Conservation (phyloP, 2,329 filamentous ascomycete genomes). For the Geosmithia flava region DNA sequence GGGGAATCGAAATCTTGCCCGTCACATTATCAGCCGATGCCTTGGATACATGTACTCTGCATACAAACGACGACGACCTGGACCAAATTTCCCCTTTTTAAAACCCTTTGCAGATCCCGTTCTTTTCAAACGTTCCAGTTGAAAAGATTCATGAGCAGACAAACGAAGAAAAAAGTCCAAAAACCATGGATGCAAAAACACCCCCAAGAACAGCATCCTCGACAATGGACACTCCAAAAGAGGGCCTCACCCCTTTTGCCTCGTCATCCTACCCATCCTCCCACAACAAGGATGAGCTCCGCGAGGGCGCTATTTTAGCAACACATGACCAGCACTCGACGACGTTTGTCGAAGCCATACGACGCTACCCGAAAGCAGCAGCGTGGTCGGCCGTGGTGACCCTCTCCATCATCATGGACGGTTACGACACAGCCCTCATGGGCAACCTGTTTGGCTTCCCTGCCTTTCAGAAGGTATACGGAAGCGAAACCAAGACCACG, state of each 20-base stretch:
- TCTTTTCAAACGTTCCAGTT: too few relatives aligned
- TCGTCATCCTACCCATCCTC: not conserved
- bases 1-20: too few relatives aligned
- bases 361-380: constrained; percentile 15
- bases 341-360: constrained; percentile 9
- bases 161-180: too few relatives aligned
- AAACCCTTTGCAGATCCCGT: too few relatives aligned
- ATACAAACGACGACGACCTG: too few relatives aligned
- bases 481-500: constrained; percentile 6
- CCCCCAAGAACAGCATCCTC: not conserved
- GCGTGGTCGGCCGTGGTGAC: constrained; percentile 16
- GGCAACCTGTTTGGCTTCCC: constrained; percentile 19
- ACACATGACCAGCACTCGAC: constrained; percentile 10
- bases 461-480: constrained; percentile 14
- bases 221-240: not conserved
- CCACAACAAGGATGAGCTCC: not conserved
- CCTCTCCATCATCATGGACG: constrained; percentile 4
- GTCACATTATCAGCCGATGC: too few relatives aligned
- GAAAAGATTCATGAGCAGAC: too few relatives aligned
- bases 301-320: constrained; percentile 2
- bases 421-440: constrained; percentile 9
- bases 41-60: too few relatives aligned
- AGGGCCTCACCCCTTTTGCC: not conserved
- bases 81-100: too few relatives aligned
- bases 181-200: not conserved